A percentile compares a stretch with the other conserved stretches of the same genome.
Conservation (phyloP, 2,329 filamentous ascomycete genomes). For the Aspergillus pseudonomiae region DNA sequence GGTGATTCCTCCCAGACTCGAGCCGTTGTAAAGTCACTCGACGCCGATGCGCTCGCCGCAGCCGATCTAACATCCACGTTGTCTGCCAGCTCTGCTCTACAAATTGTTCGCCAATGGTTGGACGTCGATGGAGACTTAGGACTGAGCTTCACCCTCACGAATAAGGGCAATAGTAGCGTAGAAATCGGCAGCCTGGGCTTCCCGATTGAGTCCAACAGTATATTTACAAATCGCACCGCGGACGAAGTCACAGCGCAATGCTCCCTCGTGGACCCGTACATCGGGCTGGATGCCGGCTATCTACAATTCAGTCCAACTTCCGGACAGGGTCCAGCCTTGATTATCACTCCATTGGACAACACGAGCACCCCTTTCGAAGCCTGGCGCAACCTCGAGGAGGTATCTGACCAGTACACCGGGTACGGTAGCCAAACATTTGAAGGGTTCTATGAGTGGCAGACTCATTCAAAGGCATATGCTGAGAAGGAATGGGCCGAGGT, state of each 20-base stretch:
- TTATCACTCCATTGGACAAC: constrained; percentile 57
- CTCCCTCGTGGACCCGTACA: constrained; percentile 61
- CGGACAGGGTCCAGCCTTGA: constrained; percentile 57
- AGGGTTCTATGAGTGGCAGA: constrained; percentile 64
- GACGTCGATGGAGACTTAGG: constrained; percentile 53
- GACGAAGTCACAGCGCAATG: constrained; percentile 55
- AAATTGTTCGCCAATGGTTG: constrained; percentile 57
- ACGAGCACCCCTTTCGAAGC: constrained; percentile 53
- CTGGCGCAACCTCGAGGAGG: constrained; percentile 57
- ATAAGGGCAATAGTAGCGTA: constrained; percentile 43
- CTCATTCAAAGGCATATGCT: constrained; percentile 57
- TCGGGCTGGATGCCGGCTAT: constrained; percentile 63
- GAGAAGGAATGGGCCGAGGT: constrained; percentile 58
- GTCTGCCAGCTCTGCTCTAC: constrained; percentile 40
- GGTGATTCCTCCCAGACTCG: constrained; percentile 52
- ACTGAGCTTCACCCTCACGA: constrained; percentile 56
- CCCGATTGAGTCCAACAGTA: constrained; percentile 64
- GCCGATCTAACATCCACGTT: constrained; percentile 50
- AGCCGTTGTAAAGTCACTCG: constrained; percentile 37
- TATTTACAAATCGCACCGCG: constrained; percentile 57
- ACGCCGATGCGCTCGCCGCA: constrained; percentile 38
- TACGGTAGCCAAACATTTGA: constrained; percentile 62
- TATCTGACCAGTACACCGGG: constrained; percentile 38
- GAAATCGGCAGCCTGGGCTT: constrained; percentile 63
- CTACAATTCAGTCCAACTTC: constrained; percentile 57